These are phyloP conservation scores for Skeletonema grethae DNA, from an alignment of 108 stramenopile species.

Conservation along the genomic window DNA sequence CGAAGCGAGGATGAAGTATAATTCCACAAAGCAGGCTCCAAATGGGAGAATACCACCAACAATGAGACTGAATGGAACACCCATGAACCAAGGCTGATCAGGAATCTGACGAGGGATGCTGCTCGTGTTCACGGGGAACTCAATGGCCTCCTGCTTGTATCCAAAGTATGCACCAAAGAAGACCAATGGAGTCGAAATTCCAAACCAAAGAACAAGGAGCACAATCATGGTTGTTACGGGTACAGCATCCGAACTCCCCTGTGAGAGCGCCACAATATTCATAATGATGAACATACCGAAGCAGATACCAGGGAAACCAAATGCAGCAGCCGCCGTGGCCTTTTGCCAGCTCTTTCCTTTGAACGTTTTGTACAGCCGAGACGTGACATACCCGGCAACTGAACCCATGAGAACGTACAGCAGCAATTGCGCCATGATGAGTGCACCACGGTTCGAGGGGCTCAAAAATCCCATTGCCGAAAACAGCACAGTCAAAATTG, in stretches of 20 bases:
- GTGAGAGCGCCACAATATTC: conserved; percentile 78
- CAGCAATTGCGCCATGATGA: conserved; percentile 96
- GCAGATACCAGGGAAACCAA: conserved; percentile 90
- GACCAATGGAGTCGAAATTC: conserved; percentile 94
- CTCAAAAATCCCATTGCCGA: conserved; percentile 94
- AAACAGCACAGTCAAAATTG: conserved; percentile 89
- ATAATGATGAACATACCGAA: conserved; percentile 89
- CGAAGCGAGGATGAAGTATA: conserved; percentile 96
- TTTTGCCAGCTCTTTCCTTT: conserved; percentile 94
- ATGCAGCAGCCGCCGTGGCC: conserved; percentile 88
- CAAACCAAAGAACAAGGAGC: conserved; percentile 93
- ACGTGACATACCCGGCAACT: conserved; percentile 91
- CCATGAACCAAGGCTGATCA: conserved; percentile 94
- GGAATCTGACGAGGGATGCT: conserved; percentile 94
- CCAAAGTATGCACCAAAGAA: conserved; percentile 98
- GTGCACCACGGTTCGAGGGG: conserved; percentile 95
- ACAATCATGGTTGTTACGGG: conserved; percentile 92
- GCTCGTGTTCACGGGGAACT: conserved; percentile 92
- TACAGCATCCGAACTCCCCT: conserved; percentile 89
- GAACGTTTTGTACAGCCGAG: conserved; percentile 98
- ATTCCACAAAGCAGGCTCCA: conserved; percentile 88
- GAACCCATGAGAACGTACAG: conserved; percentile 95
- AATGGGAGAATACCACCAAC: conserved; percentile 4
- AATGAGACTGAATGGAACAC: conserved; percentile 48
- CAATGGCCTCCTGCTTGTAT: conserved; percentile 93